Evolutionary conservation across 768 basidiomycete species (phyloP).

Genomic region (Lentinula sp.): DNA sequence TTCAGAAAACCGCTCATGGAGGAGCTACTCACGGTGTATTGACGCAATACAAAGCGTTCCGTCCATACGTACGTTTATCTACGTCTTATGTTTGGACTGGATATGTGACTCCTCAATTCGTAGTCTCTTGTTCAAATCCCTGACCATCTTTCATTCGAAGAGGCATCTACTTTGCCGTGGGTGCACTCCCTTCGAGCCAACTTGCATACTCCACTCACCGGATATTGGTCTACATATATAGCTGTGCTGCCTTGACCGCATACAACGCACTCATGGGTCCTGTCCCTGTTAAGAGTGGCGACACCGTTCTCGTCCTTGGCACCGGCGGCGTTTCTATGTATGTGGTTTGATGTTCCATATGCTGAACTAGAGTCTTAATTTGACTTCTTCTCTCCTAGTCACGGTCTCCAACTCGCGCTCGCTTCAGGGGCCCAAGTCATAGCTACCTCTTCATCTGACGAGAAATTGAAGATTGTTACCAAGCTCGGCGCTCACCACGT

Average conservation of each 20-base stretch:
- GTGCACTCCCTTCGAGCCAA: slow-evolving; percentile 9
- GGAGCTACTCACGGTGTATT: slow-evolving; percentile 46
- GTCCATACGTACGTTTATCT: slow-evolving; percentile 28
- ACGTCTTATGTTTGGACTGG: background rate
- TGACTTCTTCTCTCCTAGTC: slow-evolving; percentile 27
- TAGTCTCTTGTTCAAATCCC: slow-evolving; percentile 49
- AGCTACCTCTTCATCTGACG: slow-evolving; percentile 60
- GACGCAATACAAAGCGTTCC: slow-evolving; percentile 48
- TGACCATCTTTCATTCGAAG: slow-evolving; percentile 51
- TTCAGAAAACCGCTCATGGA: slow-evolving; percentile 33
- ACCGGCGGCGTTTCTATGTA: slow-evolving; percentile 54
- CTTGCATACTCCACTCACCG: background rate
- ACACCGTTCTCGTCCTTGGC: slow-evolving; percentile 49
- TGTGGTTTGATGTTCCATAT: slow-evolving; percentile 3
- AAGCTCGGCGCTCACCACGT: slow-evolving; percentile 47
- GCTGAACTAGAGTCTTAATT: background rate
- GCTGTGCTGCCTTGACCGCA: slow-evolving; percentile 58
- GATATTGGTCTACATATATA: slow-evolving; percentile 10
- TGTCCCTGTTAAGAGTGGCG: slow-evolving; percentile 50
- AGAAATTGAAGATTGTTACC: slow-evolving; percentile 48
- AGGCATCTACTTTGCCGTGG: slow-evolving; percentile 60
- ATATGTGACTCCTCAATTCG: background rate
- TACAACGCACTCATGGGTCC: slow-evolving; percentile 53
- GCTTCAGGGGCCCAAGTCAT: slow-evolving; percentile 61
- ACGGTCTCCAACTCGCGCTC: slow-evolving; percentile 55